Evolutionary conservation across 768 basidiomycete genomes (phyloP).

Genomic region (Mycena galopus): DNA sequence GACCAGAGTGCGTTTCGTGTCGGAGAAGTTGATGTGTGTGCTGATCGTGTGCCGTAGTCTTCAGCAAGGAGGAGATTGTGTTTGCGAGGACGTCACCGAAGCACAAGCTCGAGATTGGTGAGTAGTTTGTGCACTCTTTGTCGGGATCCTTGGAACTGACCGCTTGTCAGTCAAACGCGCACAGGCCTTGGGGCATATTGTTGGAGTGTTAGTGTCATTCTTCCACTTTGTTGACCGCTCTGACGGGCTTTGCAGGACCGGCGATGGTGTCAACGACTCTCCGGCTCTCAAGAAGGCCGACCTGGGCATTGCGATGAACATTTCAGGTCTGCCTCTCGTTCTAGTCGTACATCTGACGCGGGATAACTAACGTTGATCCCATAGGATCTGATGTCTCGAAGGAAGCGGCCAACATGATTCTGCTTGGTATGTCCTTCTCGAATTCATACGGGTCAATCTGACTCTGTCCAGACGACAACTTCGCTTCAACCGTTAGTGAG

Average conservation of each 20-base stretch:
- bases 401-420: conserved; percentile 82
- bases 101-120: conserved; percentile 81
- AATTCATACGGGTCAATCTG: neutral
- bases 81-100: conserved; percentile 81
- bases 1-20: conserved; percentile 61
- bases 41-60: conserved; percentile 55
- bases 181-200: conserved; percentile 78
- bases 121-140: conserved; percentile 33
- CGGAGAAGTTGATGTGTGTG: neutral
- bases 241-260: conserved; percentile 59
- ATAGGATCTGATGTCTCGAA: conserved; percentile 76
- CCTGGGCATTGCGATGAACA: conserved; percentile 82
- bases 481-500: conserved; percentile 78
- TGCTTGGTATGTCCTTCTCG: conserved; percentile 59
- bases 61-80: conserved; percentile 77
- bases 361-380: neutral
- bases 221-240: neutral
- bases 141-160: conserved; percentile 3
- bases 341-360: neutral
- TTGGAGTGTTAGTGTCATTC: conserved; percentile 69
- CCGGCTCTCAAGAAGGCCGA: conserved; percentile 81
- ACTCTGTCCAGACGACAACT: conserved; percentile 69
- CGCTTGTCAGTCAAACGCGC: conserved; percentile 71
- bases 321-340: conserved; percentile 56
- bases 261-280: conserved; percentile 81